Conservation (phyloP, 768 basidiomycete genomes). For the Lentinula sp. region DNA sequence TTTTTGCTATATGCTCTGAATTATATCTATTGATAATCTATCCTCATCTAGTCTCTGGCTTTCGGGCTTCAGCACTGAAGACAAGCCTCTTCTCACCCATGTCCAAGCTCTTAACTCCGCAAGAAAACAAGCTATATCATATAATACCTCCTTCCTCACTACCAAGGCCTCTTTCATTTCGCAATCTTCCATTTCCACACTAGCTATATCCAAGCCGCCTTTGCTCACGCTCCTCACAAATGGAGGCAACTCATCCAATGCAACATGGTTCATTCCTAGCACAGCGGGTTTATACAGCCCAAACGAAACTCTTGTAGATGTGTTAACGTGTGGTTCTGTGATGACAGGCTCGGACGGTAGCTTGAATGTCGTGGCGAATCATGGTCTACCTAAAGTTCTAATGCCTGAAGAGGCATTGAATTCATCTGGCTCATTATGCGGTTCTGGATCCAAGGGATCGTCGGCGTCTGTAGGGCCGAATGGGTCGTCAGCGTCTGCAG, state of each 20-base stretch:
- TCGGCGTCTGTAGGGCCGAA: background rate
- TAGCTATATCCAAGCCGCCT: constrained; percentile 51
- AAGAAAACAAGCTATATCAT: constrained; percentile 41
- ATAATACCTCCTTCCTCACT: constrained; percentile 37
- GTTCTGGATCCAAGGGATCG: constrained; percentile 5
- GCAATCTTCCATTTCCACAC: constrained; percentile 27
- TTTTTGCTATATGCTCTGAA: background rate
- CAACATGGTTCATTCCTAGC: constrained; percentile 10
- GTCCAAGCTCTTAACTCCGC: constrained; percentile 43
- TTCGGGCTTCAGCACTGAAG: constrained; percentile 44
- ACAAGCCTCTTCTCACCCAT: constrained; percentile 38
- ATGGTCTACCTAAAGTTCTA: constrained; percentile 40
- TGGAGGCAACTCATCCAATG: constrained; percentile 27
- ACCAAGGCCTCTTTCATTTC: constrained; percentile 44
- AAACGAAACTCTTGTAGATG: constrained; percentile 42
- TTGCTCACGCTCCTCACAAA: constrained; percentile 54
- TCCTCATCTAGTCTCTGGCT: constrained; percentile 46
- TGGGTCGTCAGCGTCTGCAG: background rate
- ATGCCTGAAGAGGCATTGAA: constrained; percentile 16
- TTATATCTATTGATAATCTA: background rate
- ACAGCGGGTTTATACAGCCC: constrained; percentile 38
- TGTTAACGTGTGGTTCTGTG: constrained; percentile 40
- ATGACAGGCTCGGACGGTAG: constrained; percentile 33
- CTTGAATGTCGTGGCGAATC: constrained; percentile 27
- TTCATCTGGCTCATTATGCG: constrained; percentile 12